Percentiles rank a stretch among this genome's conserved stretches.
Evolutionary conservation across 768 basidiomycete genomes (phyloP).

Genomic region (Fomitopsis pulvina): DNA sequence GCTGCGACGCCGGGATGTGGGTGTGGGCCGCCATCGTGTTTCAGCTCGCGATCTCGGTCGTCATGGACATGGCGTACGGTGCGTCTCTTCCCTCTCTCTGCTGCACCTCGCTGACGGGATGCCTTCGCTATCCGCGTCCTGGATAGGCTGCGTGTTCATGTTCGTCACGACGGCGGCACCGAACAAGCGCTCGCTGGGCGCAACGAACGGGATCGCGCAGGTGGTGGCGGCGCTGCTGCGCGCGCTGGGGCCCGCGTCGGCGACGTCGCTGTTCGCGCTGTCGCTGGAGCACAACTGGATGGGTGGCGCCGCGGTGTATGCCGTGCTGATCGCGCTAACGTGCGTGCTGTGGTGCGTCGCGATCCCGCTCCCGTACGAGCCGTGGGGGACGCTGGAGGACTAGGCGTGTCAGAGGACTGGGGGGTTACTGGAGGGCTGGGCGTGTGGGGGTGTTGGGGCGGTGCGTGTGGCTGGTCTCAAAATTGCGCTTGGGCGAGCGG

Average conservation of each 20-base stretch:
- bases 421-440: too few relatives aligned
- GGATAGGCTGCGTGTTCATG: constrained; percentile 25
- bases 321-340: constrained; percentile 15
- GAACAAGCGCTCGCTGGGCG: constrained; percentile 34
- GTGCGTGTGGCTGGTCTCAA: too few relatives aligned
- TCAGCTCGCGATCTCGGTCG: constrained; percentile 19
- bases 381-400: too few relatives aligned
- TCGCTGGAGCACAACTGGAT: constrained; percentile 38
- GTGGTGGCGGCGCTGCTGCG: constrained; percentile 42
- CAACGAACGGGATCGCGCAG: constrained; percentile 51
- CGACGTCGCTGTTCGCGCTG: constrained; percentile 52
- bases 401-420: too few relatives aligned
- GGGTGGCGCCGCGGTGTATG: constrained; percentile 39
- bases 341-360: constrained; percentile 12
- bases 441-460: too few relatives aligned
- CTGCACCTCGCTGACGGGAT: too few relatives aligned
- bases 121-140: too few relatives aligned
- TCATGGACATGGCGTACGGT: constrained; percentile 27
- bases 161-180: constrained; percentile 26
- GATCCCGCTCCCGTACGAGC: constrained; percentile 12
- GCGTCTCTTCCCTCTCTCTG: constrained; percentile 2
- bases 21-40: constrained; percentile 20
- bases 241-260: constrained; percentile 44
- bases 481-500: too few relatives aligned
- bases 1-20: constrained; percentile 3